Base-by-base conservation (phyloP, 768 basidiomycete species). In the Boletus reticulatus region DNA sequence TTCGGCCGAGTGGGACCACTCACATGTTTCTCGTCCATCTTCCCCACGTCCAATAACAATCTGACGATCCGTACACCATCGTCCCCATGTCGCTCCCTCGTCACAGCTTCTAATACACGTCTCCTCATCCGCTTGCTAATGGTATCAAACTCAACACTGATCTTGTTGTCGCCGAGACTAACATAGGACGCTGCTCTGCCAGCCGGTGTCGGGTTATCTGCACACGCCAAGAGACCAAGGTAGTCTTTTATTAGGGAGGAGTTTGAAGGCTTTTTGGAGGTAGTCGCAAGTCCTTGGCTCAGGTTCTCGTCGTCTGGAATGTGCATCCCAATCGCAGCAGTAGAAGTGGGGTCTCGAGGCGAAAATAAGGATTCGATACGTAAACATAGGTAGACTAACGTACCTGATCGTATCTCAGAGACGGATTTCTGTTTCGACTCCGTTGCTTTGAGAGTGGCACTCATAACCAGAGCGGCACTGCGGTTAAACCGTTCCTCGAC, bases 1-100 rank as follows among this genome's bases (percentile, higher is more conserved):
- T 39, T 57, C 27, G 45, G 36, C 43, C 22, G 17, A 39, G 53
- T 4, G 22, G 14, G 11, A 17, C 11, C 36, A 60, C 81, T 56
- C 51, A 92, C 95, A 73, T 94, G 92, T 68, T 95, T 94, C 73
- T 97, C 96, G 60, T 94, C 92, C 80, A 94, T 87, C 72, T 97
- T 97, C 7, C 92, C 94, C 6, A 85, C 85, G 54, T 88, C 84
- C 51, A 91, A 67, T 34, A 98, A 72, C 22, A 96, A 74, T 44
- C 88, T 81, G 51, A 98, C 70, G 43, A 98, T 87, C 51, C 95
- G 80, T 6, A 95, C 86, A 24, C 89, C 94, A 39, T 88, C 85
- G 16, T 84, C 77, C 7, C 94, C 94, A 64, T 94, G 87, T 62
- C 87, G 83, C 64, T 97, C 92, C 62, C 87, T 76, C 38, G 93